A percentile compares a stretch with the other conserved stretches of the same genome.
These are phyloP conservation scores for Apiospora saccharicola DNA, from an alignment of 2,329 filamentous ascomycete species.

Conservation along the genomic window DNA sequence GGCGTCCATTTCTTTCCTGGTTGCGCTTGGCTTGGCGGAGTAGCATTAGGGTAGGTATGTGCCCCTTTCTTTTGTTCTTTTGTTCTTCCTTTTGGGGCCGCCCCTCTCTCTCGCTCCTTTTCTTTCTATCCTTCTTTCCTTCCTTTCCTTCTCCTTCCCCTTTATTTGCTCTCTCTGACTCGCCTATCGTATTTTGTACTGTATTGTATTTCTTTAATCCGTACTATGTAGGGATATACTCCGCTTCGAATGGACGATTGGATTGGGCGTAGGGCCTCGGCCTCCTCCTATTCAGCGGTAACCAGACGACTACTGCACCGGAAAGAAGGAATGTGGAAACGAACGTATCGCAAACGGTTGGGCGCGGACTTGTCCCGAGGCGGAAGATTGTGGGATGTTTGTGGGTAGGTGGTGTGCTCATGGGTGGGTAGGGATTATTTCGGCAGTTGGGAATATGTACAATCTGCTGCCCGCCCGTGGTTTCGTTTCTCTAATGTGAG, in stretches of 20 bases:
- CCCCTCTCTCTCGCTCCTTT: neutral
- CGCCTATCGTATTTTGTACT: constrained; percentile 16
- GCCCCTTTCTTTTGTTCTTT: constrained; percentile 16
- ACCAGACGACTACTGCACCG: neutral
- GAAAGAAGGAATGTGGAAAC: neutral
- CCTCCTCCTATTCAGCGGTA: neutral
- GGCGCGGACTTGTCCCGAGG: constrained; percentile 16
- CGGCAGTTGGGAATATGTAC: constrained; percentile 6
- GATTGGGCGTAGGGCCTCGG: neutral
- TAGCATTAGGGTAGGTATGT: too few relatives aligned
- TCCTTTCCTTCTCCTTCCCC: constrained; percentile 16
- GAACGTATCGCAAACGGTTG: constrained; percentile 5
- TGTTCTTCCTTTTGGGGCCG: neutral
- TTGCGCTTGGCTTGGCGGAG: neutral
- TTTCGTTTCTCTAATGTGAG: neutral
- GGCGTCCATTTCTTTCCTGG: constrained; percentile 44
- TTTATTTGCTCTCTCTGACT: constrained; percentile 3
- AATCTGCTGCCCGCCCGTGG: constrained; percentile 31
- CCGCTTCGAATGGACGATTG: constrained; percentile 21
- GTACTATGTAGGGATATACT: neutral
- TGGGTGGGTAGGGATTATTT: constrained; percentile 17
- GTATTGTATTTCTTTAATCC: neutral
- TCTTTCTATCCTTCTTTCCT: neutral
- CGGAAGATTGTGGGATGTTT: constrained; percentile 21
- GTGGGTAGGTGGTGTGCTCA: constrained; percentile 16